phyloP scores from a whole-genome alignment of 768 basidiomycete genomes.

The Neoboletus brunneissimus region DNA sequence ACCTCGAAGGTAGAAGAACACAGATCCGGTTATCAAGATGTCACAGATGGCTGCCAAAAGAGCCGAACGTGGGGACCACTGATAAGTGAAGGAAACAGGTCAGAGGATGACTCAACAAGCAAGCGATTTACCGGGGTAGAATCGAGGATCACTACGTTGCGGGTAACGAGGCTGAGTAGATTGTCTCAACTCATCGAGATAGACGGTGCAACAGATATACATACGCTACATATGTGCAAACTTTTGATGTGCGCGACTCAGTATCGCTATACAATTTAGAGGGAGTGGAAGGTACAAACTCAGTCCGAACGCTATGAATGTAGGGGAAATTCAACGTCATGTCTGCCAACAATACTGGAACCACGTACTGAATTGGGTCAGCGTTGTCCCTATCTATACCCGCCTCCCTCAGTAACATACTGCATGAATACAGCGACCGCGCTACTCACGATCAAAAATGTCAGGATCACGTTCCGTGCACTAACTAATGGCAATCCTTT shows the following conservation, averaged over 20 bases:
- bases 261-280: background rate
- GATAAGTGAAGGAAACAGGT: background rate
- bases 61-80: constrained; percentile 31
- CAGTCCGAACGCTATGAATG: background rate
- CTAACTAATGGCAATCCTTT: constrained; percentile 1
- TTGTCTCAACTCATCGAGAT: background rate
- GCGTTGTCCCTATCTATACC: background rate
- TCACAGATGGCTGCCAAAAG: constrained; percentile 8
- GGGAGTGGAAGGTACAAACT: background rate
- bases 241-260: background rate
- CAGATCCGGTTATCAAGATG: constrained; percentile 15
- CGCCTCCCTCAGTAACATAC: background rate
- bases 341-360: background rate
- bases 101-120: too few relatives aligned
- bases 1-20: constrained; percentile 20
- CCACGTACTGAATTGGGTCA: constrained; percentile 3
- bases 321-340: background rate
- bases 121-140: background rate
- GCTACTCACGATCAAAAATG: constrained; percentile 7
- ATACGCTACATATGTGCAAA: background rate
- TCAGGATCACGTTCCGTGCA: background rate
- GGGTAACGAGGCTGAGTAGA: background rate
- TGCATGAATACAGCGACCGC: background rate
- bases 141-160: background rate
- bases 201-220: background rate